Base-by-base conservation (phyloP, 2,329 filamentous ascomycete species). In the Cercospora citrullina region DNA sequence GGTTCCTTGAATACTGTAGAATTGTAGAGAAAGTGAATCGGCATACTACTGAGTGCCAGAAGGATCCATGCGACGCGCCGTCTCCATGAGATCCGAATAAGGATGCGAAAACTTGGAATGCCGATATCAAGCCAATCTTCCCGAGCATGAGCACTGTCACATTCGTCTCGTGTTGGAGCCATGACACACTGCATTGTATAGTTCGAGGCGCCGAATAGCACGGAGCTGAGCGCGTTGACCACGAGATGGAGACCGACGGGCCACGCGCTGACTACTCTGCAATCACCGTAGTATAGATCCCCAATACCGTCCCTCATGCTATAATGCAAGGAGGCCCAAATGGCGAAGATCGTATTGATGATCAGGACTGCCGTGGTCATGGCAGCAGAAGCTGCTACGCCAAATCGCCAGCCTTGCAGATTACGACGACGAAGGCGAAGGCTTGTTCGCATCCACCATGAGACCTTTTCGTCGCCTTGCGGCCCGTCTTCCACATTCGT, bases 151-250 rank as follows among this genome's bases (percentile, higher is more conserved):
- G 84, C 84, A 14, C 69, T 70, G 59, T 87, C 81, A 10, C 87
- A 74, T 48, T 87, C 84, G 8, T 72, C 28, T 26, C 86, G 76
- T 0, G 82, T 86, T 0, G 86, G 85, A 0, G 84, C 80, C 12
- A 76, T 80, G 12, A 87, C 74, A 21, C 82, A 78, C 68, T 87
- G 85, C 82, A 86, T 86, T 65, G 79, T 81, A 67, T 84, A 85
- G 71, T 85, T 85, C 45, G 81, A 83, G 4, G 82, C 82, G 1
- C 79, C 78, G 0, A 86, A 77, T 16, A 86, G 66, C 1, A 80
- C 64, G 0, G 83, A 84, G 31, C 80, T 80, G 33, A 85, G 74
- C 0, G 79, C 65, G 74, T 87, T 87, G 72, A 87, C 82, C 2
- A 80, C 65, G 28, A 86, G 71, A 73, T 86, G 84, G 0, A 75